Evolutionary conservation across 1,139 yeast genomes (phyloP).

Genomic region (Meyerozyma elateridarum): DNA sequence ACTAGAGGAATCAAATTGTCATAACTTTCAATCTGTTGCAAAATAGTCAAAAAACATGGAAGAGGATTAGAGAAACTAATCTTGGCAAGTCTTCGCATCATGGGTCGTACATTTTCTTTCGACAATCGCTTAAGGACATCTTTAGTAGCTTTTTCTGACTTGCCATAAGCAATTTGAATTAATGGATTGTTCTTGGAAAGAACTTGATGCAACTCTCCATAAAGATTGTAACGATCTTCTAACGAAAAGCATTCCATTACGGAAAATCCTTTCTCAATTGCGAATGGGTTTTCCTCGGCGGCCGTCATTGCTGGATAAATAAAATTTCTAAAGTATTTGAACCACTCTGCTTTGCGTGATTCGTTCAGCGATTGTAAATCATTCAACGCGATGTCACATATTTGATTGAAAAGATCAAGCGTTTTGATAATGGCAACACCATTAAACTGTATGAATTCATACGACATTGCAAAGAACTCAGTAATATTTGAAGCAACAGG

Average conservation of each 20-base stretch:
- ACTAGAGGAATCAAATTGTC: constrained; percentile 78
- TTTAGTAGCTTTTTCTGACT: constrained; percentile 79
- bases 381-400: constrained; percentile 54
- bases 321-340: constrained; percentile 58
- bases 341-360: constrained; percentile 43
- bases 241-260: constrained; percentile 52
- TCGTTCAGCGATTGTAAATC: constrained; percentile 26
- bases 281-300: constrained; percentile 56
- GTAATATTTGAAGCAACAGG: constrained; percentile 35
- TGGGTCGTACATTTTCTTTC: constrained; percentile 73
- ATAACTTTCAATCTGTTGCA: constrained; percentile 83
- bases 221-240: constrained; percentile 69
- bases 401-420: constrained; percentile 46
- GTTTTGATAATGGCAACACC: constrained; percentile 56
- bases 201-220: constrained; percentile 71
- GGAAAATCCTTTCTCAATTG: constrained; percentile 56
- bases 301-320: constrained; percentile 67
- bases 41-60: constrained; percentile 61
- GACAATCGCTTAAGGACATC: constrained; percentile 79
- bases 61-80: constrained; percentile 79
- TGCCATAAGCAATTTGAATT: constrained; percentile 59
- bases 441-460: constrained; percentile 47
- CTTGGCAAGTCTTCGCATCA: constrained; percentile 75
- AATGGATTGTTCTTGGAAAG: constrained; percentile 53
- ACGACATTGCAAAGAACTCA: constrained; percentile 43